phyloP scores from a whole-genome alignment of 352 stramenopile genomes.

The Paralagenidium karlingii region DNA sequence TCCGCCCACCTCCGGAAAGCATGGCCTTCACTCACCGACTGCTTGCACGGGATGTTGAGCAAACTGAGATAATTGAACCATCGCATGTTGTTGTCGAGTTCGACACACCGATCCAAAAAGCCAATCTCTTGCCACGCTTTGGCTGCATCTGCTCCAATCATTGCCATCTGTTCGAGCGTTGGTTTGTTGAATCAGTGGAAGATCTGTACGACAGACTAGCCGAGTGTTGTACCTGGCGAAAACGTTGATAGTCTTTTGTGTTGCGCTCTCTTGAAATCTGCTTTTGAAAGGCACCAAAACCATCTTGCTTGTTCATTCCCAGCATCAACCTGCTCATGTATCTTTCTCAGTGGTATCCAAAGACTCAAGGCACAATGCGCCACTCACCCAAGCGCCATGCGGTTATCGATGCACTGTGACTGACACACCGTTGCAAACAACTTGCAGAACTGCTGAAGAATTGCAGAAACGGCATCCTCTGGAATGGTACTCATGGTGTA shows the following conservation, averaged over 20 bases:
- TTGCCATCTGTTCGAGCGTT: slow-evolving; percentile 45
- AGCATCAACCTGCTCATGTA: slow-evolving; percentile 40
- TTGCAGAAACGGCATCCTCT: slow-evolving; percentile 28
- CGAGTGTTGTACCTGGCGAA: slow-evolving; percentile 18
- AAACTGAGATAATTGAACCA: slow-evolving; percentile 78
- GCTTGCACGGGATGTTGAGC: slow-evolving; percentile 61
- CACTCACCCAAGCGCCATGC: slow-evolving; percentile 42
- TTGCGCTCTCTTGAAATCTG: slow-evolving; percentile 75
- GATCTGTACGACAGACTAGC: background rate
- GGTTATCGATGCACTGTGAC: slow-evolving; percentile 53
- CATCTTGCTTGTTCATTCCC: slow-evolving; percentile 56
- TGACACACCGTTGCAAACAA: slow-evolving; percentile 61
- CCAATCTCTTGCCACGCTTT: slow-evolving; percentile 68
- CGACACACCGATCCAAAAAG: slow-evolving; percentile 68
- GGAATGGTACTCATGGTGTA: slow-evolving; percentile 43
- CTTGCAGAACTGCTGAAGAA: slow-evolving; percentile 33
- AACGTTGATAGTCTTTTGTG: slow-evolving; percentile 67
- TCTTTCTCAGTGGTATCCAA: background rate
- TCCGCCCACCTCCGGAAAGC: slow-evolving; percentile 2
- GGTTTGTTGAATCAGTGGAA: background rate
- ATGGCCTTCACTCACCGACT: too few species aligned
- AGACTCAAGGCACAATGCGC: background rate
- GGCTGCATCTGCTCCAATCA: slow-evolving; percentile 56
- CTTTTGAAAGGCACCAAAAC: slow-evolving; percentile 51
- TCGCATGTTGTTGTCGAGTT: slow-evolving; percentile 65